phyloP scores from a whole-genome alignment of 306 rosid species.

The Arachis stenosperma region DNA sequence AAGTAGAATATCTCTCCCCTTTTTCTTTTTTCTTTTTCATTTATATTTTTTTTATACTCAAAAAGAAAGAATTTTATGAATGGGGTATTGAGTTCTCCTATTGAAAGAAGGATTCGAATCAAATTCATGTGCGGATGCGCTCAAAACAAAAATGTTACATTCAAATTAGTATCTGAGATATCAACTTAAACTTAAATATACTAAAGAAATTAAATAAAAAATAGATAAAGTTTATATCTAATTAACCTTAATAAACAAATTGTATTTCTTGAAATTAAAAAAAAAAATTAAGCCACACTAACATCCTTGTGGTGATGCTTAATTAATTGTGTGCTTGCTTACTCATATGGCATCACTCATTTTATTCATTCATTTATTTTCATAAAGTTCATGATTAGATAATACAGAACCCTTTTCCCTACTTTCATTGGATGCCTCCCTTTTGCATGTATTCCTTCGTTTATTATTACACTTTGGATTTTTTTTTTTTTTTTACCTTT shows the following conservation, averaged over 20 bases:
- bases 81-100: conserved; percentile 48
- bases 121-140: conserved; percentile 49
- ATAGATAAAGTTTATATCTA: no score
- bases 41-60: conserved; percentile 7
- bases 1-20: conserved; percentile 17
- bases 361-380: conserved; percentile 32
- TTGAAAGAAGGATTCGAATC: conserved; percentile 40
- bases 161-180: no score
- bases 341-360: conserved; percentile 41
- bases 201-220: no score
- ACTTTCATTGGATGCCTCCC: conserved; percentile 54
- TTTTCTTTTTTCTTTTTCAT: neutral
- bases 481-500: no score
- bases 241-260: no score
- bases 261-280: no score
- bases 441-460: conserved; percentile 37
- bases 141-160: neutral
- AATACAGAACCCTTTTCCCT: conserved; percentile 27
- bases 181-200: no score
- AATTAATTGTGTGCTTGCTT: conserved; percentile 25
- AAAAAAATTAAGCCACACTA: conserved; percentile 10
- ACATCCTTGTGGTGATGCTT: conserved; percentile 40
- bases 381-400: conserved; percentile 45
- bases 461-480: conserved; percentile 27
- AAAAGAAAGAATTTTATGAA: conserved; percentile 42